Conservation (phyloP, 1,139 yeast species). For the Taphrina wiesneri region DNA sequence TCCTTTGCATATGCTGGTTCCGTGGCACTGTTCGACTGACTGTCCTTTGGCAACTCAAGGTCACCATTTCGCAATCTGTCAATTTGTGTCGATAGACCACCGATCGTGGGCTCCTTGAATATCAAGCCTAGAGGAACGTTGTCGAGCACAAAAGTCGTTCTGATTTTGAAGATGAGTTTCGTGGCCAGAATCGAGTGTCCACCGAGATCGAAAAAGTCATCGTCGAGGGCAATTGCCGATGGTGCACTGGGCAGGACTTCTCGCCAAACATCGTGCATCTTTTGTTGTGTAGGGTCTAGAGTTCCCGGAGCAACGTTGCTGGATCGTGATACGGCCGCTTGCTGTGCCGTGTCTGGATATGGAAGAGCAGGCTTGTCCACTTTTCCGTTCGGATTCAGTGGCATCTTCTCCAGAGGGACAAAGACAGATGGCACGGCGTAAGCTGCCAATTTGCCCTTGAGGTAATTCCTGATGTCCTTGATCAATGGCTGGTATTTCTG, state of each 20-base stretch:
- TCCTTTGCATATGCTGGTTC: constrained; percentile 61
- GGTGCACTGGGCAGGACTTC: constrained; percentile 83
- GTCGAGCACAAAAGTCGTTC: constrained; percentile 74
- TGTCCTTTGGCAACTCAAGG: constrained; percentile 40
- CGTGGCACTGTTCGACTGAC: constrained; percentile 41
- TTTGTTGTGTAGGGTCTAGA: constrained; percentile 64
- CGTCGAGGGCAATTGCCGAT: constrained; percentile 69
- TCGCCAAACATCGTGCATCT: constrained; percentile 80
- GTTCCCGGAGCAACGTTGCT: constrained; percentile 47
- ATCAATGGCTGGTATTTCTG: constrained; percentile 73
- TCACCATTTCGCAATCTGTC: constrained; percentile 57
- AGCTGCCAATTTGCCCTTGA: constrained; percentile 84
- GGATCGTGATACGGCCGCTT: constrained; percentile 63
- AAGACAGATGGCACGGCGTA: constrained; percentile 92
- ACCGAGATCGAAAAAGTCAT: constrained; percentile 94
- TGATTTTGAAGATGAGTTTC: constrained; percentile 88
- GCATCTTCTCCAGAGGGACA: constrained; percentile 81
- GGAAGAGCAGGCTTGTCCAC: constrained; percentile 97
- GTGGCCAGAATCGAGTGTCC: constrained; percentile 98
- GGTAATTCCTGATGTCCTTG: constrained; percentile 74
- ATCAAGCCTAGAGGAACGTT: constrained; percentile 79
- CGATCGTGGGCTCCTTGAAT: constrained; percentile 83
- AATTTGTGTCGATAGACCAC: constrained; percentile 72
- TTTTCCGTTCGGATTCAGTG: constrained; percentile 97
- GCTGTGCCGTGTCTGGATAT: constrained; percentile 86